phyloP scores from a whole-genome alignment of 495 filamentous ascomycete species.

The Amorphotheca resinae region DNA sequence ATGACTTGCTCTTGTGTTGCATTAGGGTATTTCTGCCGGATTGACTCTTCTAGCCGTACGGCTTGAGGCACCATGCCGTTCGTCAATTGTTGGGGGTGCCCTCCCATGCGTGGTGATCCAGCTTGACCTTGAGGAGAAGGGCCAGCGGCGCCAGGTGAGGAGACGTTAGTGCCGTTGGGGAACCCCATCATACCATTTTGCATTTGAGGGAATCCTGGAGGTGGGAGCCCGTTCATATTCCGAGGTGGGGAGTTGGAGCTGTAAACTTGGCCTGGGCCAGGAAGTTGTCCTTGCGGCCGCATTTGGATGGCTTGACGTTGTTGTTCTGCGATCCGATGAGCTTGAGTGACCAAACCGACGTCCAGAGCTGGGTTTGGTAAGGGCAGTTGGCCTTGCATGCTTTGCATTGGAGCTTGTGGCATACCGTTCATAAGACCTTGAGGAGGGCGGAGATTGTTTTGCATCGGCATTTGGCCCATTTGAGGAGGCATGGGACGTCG shows the following conservation, averaged over 20 bases:
- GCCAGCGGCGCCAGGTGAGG: slow-evolving; percentile 7
- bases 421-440: slow-evolving; percentile 54
- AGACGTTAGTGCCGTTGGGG: slow-evolving; percentile 10
- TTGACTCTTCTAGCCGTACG: slow-evolving; percentile 25
- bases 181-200: slow-evolving; percentile 22
- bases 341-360: slow-evolving; percentile 37
- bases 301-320: slow-evolving; percentile 42
- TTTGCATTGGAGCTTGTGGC: slow-evolving; percentile 57
- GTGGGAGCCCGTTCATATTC: slow-evolving; percentile 24
- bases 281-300: slow-evolving; percentile 37
- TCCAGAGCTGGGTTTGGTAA: slow-evolving; percentile 54
- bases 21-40: slow-evolving; percentile 37
- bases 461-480: slow-evolving; percentile 17
- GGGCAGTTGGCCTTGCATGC: slow-evolving; percentile 43
- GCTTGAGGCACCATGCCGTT: slow-evolving; percentile 14
- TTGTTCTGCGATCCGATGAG: slow-evolving; percentile 50
- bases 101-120: slow-evolving; percentile 21
- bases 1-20: slow-evolving; percentile 45
- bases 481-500: slow-evolving; percentile 17
- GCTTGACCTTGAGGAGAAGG: slow-evolving; percentile 19
- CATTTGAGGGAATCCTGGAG: slow-evolving; percentile 22
- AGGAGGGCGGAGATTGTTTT: slow-evolving; percentile 36
- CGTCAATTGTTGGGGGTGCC: slow-evolving; percentile 24
- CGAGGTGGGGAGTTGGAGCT: slow-evolving; percentile 28
- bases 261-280: slow-evolving; percentile 22